Conservation (phyloP, 2,329 filamentous ascomycete genomes). For the Claviceps fusiformis region DNA sequence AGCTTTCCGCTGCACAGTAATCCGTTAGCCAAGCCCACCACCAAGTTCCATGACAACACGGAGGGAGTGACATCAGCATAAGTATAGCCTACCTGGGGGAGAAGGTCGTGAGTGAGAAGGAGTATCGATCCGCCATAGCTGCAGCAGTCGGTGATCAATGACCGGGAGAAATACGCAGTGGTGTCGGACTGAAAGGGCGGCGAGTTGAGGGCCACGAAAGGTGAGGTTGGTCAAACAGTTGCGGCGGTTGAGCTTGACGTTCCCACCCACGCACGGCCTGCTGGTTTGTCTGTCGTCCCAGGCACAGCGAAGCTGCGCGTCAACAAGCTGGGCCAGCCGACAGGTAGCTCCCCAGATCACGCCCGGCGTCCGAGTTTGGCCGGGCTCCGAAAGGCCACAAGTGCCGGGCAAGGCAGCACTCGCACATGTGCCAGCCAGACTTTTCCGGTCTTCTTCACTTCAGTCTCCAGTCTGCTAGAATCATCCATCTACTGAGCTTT, state of each 20-base stretch:
- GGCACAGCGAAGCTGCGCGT: conserved; percentile 26
- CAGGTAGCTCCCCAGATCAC: background rate
- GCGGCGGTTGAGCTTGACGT: conserved; percentile 21
- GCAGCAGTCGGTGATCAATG: conserved; percentile 7
- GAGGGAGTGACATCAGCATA: conserved; percentile 10
- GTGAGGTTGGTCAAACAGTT: conserved; percentile 8
- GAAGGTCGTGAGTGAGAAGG: conserved; percentile 98
- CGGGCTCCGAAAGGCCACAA: conserved; percentile 9
- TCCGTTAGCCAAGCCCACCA: conserved; percentile 29
- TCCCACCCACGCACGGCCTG: conserved; percentile 13
- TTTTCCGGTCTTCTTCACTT: background rate
- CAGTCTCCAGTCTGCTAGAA: background rate
- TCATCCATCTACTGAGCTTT: background rate
- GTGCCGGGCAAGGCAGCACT: background rate
- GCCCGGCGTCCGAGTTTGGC: conserved; percentile 16
- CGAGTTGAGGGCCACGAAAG: conserved; percentile 1
- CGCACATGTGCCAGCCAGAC: background rate
- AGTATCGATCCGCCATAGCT: conserved; percentile 94
- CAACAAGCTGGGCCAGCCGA: conserved; percentile 17
- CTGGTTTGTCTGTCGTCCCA: conserved; percentile 16
- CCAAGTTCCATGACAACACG: conserved; percentile 4
- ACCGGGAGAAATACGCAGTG: background rate
- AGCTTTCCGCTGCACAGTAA: conserved; percentile 69
- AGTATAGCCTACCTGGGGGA: conserved; percentile 70
- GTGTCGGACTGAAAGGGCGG: conserved; percentile 7